Evolutionary conservation across 23 red algal genomes (phyloP), one percentile per base, ranked within the genome.

Genomic region (Gracilaria caudata): DNA sequence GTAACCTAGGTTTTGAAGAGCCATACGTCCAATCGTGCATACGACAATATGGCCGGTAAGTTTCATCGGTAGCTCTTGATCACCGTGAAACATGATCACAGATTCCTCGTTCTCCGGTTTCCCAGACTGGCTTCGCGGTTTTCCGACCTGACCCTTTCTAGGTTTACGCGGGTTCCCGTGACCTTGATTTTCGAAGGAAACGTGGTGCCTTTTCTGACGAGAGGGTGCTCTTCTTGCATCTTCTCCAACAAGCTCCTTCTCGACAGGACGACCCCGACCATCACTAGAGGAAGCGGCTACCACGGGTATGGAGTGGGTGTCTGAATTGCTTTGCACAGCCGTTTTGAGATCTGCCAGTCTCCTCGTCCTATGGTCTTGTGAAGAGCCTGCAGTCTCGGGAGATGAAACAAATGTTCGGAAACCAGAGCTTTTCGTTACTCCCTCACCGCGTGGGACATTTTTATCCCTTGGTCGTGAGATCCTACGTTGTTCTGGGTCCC

Each of bases 31-130:
- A 45, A 93, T 85, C 30, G 79, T 51, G 73, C 92, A 94, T 7
- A 94, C 84, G 30, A 94, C 78, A 61, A 94, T 84, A 51, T 94
- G 92, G n/a, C 81, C 81, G 10, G 53, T 82, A 21, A 94, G 64
- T 19, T 38, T 55, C 73, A 94, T 72, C 0, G 92, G 92, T 30
- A 94, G 83, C 77, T 86, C 51, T 46, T 79, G 68, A 43, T 86
- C 81, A 36, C 81, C 81, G 39, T 66, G 83, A 55, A 86, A 80
- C 70, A 75, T 75, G 10, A 75, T 33, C 8, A 75, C 38, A 41
- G 70, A 43, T 46, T 30, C 70, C 33, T 47, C n/a, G 7, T 47
- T 43, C 6, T 20, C 39, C 25, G 19, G 20, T 29, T 24, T 29
- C 4, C 33, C 40, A 3, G 39, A 7, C 21, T 33, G 61, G 82